These are phyloP conservation scores for Kwoniella shivajii DNA, from an alignment of 1,284 basidiomycete species.

Conservation along the genomic window DNA sequence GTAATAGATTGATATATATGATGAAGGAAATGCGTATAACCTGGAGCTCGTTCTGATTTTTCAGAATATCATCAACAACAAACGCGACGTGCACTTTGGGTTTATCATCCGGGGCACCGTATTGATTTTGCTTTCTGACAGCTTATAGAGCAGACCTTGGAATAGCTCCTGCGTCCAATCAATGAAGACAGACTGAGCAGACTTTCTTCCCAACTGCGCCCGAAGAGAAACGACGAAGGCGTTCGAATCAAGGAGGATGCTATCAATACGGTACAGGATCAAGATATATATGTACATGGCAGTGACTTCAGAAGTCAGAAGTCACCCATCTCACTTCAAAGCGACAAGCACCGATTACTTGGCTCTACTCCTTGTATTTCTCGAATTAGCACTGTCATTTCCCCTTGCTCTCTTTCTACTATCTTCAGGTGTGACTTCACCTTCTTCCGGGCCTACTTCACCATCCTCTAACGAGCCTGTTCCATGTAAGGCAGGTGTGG, in stretches of 20 bases:
- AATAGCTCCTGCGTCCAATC: too few relatives aligned
- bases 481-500: conserved; percentile 11
- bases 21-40: neutral
- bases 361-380: conserved; percentile 12
- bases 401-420: conserved; percentile 10
- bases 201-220: too few relatives aligned
- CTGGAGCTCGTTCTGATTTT: neutral
- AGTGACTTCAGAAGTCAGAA: too few relatives aligned
- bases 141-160: too few relatives aligned
- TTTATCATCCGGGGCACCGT: neutral
- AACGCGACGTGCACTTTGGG: neutral
- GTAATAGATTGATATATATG: neutral
- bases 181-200: too few relatives aligned
- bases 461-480: conserved; percentile 31
- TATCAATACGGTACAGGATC: too few relatives aligned
- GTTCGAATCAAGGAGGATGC: too few relatives aligned
- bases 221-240: too few relatives aligned
- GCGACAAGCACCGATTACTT: too few relatives aligned
- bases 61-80: neutral
- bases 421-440: conserved; percentile 26
- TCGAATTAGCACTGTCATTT: neutral
- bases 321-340: too few relatives aligned
- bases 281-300: too few relatives aligned
- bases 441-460: conserved; percentile 35
- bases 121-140: too few relatives aligned